Conservation (phyloP, 768 basidiomycete species). For the Flagelloscypha sp. region DNA sequence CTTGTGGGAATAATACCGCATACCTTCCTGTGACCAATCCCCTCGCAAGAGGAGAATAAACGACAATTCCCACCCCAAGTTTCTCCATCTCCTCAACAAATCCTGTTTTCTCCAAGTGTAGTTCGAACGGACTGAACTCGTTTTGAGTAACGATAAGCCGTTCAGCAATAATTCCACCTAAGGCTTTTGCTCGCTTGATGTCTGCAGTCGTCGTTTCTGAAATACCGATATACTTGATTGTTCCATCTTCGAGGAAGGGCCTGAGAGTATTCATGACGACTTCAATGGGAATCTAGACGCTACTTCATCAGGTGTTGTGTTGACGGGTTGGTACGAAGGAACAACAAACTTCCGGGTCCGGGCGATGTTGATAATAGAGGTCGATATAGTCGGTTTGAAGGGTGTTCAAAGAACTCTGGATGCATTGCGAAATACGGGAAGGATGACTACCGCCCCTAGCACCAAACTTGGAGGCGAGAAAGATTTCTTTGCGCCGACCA, state of each 20-base stretch:
- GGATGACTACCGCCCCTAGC: slow-evolving; percentile 10
- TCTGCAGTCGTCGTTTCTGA: slow-evolving; percentile 26
- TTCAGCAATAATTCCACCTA: no score
- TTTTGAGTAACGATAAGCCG: slow-evolving; percentile 23
- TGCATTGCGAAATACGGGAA: slow-evolving; percentile 9
- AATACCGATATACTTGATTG: slow-evolving; percentile 28
- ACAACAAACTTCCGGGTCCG: slow-evolving; percentile 12
- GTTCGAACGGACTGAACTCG: slow-evolving; percentile 21
- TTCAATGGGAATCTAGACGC: slow-evolving; percentile 23
- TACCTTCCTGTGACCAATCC: slow-evolving; percentile 28
- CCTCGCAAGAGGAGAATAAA: slow-evolving; percentile 26
- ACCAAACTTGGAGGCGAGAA: slow-evolving; percentile 21
- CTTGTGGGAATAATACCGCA: slow-evolving; percentile 1
- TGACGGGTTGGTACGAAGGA: no score
- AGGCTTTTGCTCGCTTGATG: slow-evolving; percentile 26
- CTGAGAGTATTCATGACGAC: slow-evolving; percentile 21
- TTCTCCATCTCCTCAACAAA: slow-evolving; percentile 20
- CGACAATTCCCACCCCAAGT: slow-evolving; percentile 23
- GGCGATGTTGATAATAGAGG: slow-evolving; percentile 22
- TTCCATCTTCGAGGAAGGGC: slow-evolving; percentile 17
- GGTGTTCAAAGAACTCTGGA: slow-evolving; percentile 12
- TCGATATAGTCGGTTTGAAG: slow-evolving; percentile 18
- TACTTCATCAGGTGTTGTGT: no score
- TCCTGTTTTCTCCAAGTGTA: slow-evolving; percentile 18
- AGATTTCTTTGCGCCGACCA: slow-evolving; percentile 17